Evolutionary conservation across 257 asterid species (phyloP).

Genomic region (Salvia hispanica): DNA sequence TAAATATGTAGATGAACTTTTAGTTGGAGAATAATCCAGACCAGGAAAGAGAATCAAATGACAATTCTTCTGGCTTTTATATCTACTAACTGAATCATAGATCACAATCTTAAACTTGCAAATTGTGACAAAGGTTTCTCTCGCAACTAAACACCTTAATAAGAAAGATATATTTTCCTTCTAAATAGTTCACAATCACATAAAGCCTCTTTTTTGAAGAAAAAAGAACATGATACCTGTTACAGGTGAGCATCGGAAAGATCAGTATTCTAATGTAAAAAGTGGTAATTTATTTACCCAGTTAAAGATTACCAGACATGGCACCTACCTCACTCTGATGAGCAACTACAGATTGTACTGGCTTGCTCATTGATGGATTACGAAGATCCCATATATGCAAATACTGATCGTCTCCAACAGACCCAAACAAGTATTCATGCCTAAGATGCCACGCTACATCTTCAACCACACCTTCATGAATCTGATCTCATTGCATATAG

Average conservation of each 20-base stretch:
- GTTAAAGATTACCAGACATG: constrained; percentile 23
- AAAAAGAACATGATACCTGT: neutral
- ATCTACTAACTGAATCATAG: neutral
- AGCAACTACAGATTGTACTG: constrained; percentile 89
- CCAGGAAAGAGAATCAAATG: neutral
- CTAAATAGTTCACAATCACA: constrained; percentile 3
- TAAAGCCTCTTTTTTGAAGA: neutral
- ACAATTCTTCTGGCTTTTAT: neutral
- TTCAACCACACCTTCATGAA: constrained; percentile 96
- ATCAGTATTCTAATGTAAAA: neutral
- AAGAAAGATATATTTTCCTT: neutral
- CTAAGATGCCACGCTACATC: constrained; percentile 98
- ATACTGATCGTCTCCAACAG: constrained; percentile 94
- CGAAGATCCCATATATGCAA: constrained; percentile 88
- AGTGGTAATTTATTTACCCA: constrained; percentile 16
- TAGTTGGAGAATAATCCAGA: constrained; percentile 3
- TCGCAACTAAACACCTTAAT: constrained; percentile 2
- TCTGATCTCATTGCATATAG: constrained; percentile 39
- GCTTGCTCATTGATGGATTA: constrained; percentile 63
- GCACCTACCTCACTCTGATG: constrained; percentile 86
- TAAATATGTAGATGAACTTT: neutral
- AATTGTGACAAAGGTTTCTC: neutral
- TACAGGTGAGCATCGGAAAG: constrained; percentile 1
- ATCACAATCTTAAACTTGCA: constrained; percentile 4
- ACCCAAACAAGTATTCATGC: constrained; percentile 93